These are phyloP conservation scores for Diaporthe sp. DNA, from an alignment of 2,329 filamentous ascomycete genomes.

Conservation along the genomic window DNA sequence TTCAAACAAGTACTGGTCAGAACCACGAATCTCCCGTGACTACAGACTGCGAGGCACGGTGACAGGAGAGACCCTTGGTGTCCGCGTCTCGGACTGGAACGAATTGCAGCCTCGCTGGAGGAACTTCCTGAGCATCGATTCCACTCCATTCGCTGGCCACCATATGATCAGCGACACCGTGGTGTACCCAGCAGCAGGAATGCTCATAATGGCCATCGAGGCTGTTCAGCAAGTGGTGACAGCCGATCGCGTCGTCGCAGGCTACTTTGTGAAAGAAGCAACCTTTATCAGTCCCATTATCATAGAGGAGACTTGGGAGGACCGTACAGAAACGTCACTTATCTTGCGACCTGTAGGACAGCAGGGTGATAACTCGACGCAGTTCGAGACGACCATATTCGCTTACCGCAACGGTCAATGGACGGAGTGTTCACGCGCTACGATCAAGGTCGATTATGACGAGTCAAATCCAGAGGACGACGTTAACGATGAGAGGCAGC, in stretches of 20 bases:
- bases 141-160: conserved; percentile 57
- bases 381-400: conserved; percentile 49
- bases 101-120: conserved; percentile 53
- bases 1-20: conserved; percentile 49
- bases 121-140: conserved; percentile 52
- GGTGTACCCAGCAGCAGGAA: conserved; percentile 53
- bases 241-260: background rate
- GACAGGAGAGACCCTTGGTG: background rate
- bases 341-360: conserved; percentile 45
- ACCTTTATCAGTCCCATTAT: conserved; percentile 18
- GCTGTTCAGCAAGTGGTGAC: conserved; percentile 45
- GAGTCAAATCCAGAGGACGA: conserved; percentile 32
- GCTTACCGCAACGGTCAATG: conserved; percentile 45
- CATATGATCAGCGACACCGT: conserved; percentile 49
- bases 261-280: conserved; percentile 9
- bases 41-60: conserved; percentile 44
- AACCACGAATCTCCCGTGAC: conserved; percentile 46
- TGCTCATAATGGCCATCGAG: conserved; percentile 55
- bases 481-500: background rate
- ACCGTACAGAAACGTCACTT: conserved; percentile 49
- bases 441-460: conserved; percentile 47
- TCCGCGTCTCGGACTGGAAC: conserved; percentile 43
- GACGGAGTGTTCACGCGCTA: conserved; percentile 49
- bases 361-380: conserved; percentile 43
- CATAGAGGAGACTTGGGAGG: conserved; percentile 43